Evolutionary conservation across 139 green algal species (phyloP).

Genomic region (Astrephomene gubernaculifera): DNA sequence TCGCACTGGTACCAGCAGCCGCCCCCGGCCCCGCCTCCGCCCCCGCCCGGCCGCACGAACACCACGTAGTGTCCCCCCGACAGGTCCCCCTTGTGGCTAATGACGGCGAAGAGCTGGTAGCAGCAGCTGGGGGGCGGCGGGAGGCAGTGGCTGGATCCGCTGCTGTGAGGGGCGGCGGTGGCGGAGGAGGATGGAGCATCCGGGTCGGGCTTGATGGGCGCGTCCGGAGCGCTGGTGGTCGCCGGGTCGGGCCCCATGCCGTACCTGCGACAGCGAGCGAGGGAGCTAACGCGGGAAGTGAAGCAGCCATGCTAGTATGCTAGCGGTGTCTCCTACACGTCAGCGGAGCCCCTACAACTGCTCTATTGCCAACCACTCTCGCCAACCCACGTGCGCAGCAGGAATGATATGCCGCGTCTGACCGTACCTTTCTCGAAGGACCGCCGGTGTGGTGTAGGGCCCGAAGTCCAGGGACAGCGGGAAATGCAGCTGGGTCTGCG

Average conservation of each 20-base stretch:
- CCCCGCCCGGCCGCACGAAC: constrained; percentile 65
- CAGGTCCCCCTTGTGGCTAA: constrained; percentile 84
- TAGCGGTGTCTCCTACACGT: too few species aligned
- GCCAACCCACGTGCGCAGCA: too few species aligned
- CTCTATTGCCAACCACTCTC: too few species aligned
- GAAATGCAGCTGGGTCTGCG: constrained; percentile 80
- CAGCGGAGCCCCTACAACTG: too few species aligned
- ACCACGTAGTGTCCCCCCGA: constrained; percentile 88
- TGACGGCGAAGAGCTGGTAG: constrained; percentile 90
- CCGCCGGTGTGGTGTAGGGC: constrained; percentile 74
- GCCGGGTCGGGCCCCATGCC: not conserved
- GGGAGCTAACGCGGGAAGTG: too few species aligned
- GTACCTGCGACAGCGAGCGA: not conserved
- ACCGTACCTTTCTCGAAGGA: constrained; percentile 60
- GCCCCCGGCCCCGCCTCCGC: not conserved
- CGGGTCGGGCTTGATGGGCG: not conserved
- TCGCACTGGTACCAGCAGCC: constrained; percentile 89
- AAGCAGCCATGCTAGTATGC: too few species aligned
- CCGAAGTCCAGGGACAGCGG: constrained; percentile 83
- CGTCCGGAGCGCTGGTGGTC: too few species aligned
- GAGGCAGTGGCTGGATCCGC: not conserved
- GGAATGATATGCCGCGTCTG: not conserved
- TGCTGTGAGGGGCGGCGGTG: not conserved
- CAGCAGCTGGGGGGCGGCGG: not conserved
- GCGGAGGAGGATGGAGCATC: too few species aligned